These are phyloP conservation scores for Rhododendron henanense DNA, from an alignment of 148 eudicot species.

Conservation along the genomic window DNA sequence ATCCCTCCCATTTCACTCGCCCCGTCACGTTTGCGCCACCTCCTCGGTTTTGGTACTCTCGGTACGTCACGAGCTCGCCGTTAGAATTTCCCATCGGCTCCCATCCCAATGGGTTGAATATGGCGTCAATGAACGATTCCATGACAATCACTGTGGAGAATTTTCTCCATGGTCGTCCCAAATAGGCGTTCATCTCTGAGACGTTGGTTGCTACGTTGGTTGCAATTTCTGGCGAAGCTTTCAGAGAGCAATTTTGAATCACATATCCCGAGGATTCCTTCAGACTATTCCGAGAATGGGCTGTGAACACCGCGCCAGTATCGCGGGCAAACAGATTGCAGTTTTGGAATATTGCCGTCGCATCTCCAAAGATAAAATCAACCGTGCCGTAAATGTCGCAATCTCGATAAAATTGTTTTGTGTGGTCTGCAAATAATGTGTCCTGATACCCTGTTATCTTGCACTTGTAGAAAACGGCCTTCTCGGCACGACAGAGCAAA, in stretches of 20 bases:
- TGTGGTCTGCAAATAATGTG: not conserved
- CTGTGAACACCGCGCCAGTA: not conserved
- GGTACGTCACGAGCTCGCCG: not conserved
- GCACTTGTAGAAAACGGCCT: not conserved
- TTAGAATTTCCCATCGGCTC: not conserved
- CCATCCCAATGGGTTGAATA: not conserved
- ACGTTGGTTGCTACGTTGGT: no score
- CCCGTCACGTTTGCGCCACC: not conserved
- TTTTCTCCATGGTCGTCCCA: not conserved
- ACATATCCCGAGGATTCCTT: not conserved
- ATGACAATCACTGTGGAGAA: not conserved
- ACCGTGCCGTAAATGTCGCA: not conserved
- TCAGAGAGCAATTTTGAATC: no score
- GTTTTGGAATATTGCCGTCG: not conserved
- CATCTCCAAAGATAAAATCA: not conserved
- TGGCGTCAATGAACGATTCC: not conserved
- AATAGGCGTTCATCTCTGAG: not conserved
- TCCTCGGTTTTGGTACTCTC: not conserved
- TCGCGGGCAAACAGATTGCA: not conserved
- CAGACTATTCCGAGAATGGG: not conserved
- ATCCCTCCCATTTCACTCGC: not conserved
- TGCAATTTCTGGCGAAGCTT: no score
- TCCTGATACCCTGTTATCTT: not conserved
- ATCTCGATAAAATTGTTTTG: not conserved
- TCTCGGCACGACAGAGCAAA: not conserved